These are phyloP conservation scores for Kodamaea kaohsiungensis DNA, from an alignment of 805 yeast genomes.

Conservation along the genomic window DNA sequence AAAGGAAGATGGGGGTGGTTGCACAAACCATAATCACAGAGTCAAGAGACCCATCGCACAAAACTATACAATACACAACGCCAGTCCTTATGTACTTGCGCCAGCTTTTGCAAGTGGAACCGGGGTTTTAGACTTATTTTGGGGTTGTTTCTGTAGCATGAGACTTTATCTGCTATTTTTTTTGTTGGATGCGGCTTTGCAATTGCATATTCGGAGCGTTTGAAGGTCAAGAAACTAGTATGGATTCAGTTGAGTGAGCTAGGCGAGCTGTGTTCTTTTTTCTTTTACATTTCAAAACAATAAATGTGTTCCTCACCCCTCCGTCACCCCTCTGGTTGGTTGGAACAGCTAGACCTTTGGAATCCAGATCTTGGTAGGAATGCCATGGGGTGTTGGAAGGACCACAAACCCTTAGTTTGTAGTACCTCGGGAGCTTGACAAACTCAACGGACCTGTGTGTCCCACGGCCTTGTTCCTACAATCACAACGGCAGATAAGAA, in stretches of 20 bases:
- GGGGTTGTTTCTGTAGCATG: not conserved
- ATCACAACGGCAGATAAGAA: not conserved
- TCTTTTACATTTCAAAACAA: not conserved
- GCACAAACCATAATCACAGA: not conserved
- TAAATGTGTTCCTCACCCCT: not conserved
- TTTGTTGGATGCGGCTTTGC: not conserved
- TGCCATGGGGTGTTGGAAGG: not conserved
- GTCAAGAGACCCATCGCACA: not conserved
- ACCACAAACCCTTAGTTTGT: not conserved
- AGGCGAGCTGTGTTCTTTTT: not conserved
- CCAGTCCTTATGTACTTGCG: not conserved
- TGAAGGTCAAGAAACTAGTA: not conserved
- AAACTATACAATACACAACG: not conserved
- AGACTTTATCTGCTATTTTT: not conserved
- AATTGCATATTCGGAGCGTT: not conserved
- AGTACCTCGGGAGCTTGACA: not conserved
- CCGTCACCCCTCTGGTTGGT: conserved; percentile 1
- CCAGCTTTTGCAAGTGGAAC: not conserved
- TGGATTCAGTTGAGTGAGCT: not conserved
- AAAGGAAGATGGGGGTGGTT: not conserved
- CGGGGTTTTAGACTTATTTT: not conserved
- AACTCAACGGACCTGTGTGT: not conserved
- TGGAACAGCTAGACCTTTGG: not conserved
- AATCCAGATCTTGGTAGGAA: not conserved
- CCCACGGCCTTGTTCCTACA: too few species aligned